Base-by-base conservation (phyloP, 345 rosid genomes). In the Populus davidiana region DNA sequence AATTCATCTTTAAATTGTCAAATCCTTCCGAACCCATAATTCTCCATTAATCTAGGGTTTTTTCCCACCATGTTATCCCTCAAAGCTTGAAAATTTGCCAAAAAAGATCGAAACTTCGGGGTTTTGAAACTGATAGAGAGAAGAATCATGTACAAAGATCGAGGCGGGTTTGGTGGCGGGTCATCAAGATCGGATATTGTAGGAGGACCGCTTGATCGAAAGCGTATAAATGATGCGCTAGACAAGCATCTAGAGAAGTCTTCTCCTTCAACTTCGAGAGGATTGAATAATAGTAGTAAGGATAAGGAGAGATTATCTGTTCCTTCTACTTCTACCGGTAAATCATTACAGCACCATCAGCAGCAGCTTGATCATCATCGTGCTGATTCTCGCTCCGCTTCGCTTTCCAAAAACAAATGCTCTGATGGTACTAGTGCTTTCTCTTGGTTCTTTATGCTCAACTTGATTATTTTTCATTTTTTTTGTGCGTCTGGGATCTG, bases 161-260 rank as follows among this genome's bases (percentile, higher is more conserved):
- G 96, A 64, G 92, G 91, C 62, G 92, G 94, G 61, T 83, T 85
- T 68, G 94, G 91, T 27, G 87, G 89, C 39, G 94, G 90, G 50
- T 83, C 93, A 1, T 94, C 93, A 84, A 89, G 88, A 86, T 84
- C 95, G 86, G 96, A 93, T 88, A 79, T 91, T 67, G 89, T 89
- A n/a, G 87, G 87, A 38, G 94, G 91, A 62, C 82, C 86, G 67
- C 76, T 87, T 69, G 98, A 94, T 88, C 95, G 97, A 38, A 90
- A 89, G 85, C 91, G 97, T 76, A 90, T 94, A 83, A 93, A 90
- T 61, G 96, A 93, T 81, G 97, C 93, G 68, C 88, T 94, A 77
- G 98, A 94, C 79, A 93, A 90, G 85, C 98, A 94, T 72, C 87
- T 94, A 1, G 94, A 90, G 89, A 94, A 93, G 89, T 86, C 95